A percentile compares a stretch with the other conserved stretches of the same genome.
Conservation (phyloP, 106 monocot species). For the Iris macrosiphon region DNA sequence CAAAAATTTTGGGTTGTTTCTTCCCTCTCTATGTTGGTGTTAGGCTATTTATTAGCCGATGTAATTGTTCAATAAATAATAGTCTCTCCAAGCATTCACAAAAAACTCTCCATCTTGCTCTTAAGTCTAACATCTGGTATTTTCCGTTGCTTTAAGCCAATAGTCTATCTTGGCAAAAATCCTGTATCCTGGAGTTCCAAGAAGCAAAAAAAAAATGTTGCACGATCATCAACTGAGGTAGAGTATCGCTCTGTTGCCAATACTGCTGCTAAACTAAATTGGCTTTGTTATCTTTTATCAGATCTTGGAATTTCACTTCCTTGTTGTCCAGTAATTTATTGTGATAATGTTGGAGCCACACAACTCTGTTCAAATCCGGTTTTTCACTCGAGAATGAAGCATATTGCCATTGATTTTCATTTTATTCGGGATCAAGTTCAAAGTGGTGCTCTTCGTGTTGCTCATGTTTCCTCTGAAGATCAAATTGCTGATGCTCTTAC, state of each 20-base stretch:
- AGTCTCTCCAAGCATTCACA: too few relatives aligned
- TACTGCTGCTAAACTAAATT: conserved; percentile 5
- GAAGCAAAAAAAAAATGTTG: conserved; percentile 7
- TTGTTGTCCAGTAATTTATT: neutral
- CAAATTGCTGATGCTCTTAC: too few relatives aligned
- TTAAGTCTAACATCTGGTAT: too few relatives aligned
- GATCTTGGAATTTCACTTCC: neutral
- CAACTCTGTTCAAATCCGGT: neutral
- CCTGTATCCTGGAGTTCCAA: too few relatives aligned
- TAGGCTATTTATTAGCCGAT: too few relatives aligned
- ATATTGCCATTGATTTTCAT: conserved; percentile 14
- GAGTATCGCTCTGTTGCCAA: conserved; percentile 6
- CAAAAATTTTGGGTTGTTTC: too few relatives aligned
- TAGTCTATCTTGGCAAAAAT: too few relatives aligned
- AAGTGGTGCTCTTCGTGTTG: neutral
- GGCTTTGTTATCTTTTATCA: neutral
- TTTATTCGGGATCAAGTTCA: conserved; percentile 11
- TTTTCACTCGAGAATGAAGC: conserved; percentile 18
- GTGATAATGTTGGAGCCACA: conserved; percentile 16
- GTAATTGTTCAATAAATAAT: too few relatives aligned
- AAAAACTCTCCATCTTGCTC: too few relatives aligned
- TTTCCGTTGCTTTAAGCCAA: too few relatives aligned
- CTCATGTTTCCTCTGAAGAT: too few relatives aligned
- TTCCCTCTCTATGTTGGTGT: too few relatives aligned
- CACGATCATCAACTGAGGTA: conserved; percentile 10